Percentiles rank a stretch among this genome's conserved stretches.
phyloP scores from a whole-genome alignment of 176 grass and related monocot species.

The Zoysia pacifica region DNA sequence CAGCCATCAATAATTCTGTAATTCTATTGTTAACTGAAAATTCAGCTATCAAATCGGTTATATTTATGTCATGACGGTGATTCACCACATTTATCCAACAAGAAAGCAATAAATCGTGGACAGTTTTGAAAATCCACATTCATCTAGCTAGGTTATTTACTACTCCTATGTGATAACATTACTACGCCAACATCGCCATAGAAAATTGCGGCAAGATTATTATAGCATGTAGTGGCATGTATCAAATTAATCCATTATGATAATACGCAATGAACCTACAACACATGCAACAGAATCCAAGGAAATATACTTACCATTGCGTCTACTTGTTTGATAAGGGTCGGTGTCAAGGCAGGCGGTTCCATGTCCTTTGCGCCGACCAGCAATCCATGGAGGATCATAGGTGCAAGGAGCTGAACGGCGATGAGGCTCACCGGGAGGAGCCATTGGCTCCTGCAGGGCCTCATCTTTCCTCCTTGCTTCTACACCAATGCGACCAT shows the following conservation, averaged over 20 bases:
- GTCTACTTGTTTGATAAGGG: constrained; percentile 43
- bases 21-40: background rate
- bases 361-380: constrained; percentile 10
- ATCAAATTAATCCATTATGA: background rate
- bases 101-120: constrained; percentile 4
- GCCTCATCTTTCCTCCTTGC: constrained; percentile 32
- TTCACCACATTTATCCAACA: background rate
- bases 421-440: constrained; percentile 37
- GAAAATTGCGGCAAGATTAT: background rate
- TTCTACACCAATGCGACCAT: constrained; percentile 41
- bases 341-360: constrained; percentile 26
- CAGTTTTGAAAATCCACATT: constrained; percentile 7
- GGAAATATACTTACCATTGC: constrained; percentile 37
- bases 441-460: constrained; percentile 34
- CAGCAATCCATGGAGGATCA: constrained; percentile 6
- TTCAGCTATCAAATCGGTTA: background rate
- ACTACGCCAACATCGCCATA: background rate
- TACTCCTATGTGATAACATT: background rate
- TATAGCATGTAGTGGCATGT: background rate
- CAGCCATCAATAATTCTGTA: background rate
- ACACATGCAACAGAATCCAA: background rate
- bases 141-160: background rate
- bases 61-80: constrained; percentile 4
- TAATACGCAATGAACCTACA: constrained; percentile 6
- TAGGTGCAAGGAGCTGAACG: constrained; percentile 19